A percentile compares a stretch with the other conserved stretches of the same genome.
These are phyloP conservation scores for Taphrina communis DNA, from an alignment of 1,139 yeast genomes.

Conservation along the genomic window DNA sequence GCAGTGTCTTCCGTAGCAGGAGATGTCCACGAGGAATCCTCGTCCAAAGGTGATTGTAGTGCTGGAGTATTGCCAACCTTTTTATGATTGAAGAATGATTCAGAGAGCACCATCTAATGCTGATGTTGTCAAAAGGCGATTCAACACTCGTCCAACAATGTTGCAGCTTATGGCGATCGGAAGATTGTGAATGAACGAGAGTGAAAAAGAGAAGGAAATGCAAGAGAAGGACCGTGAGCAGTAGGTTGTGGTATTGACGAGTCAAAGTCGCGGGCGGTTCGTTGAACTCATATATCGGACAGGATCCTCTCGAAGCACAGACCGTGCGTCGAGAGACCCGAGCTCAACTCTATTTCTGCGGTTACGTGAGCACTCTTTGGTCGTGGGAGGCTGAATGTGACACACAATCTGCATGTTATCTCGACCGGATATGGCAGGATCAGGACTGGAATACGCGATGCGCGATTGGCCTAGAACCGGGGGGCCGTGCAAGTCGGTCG, in stretches of 20 bases:
- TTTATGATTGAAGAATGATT: not conserved
- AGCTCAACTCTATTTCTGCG: not conserved
- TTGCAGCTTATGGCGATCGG: no score
- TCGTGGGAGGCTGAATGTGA: slow-evolving; percentile 1
- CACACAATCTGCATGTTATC: slow-evolving; percentile 14
- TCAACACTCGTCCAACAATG: no score
- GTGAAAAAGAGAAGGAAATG: not conserved
- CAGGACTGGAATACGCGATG: slow-evolving; percentile 5
- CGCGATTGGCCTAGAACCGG: slow-evolving; percentile 16
- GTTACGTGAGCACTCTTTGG: slow-evolving; percentile 17
- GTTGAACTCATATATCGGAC: slow-evolving; percentile 1
- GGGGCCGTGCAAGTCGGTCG: not conserved
- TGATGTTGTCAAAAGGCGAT: no score
- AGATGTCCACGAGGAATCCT: slow-evolving; percentile 18
- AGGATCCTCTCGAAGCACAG: not conserved
- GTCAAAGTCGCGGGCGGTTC: not conserved
- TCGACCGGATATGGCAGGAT: slow-evolving; percentile 11
- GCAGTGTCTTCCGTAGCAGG: slow-evolving; percentile 21
- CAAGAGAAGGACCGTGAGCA: not conserved
- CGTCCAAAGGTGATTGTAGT: slow-evolving; percentile 7
- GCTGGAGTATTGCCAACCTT: not conserved
- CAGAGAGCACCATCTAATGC: not conserved
- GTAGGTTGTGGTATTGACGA: no score
- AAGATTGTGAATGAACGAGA: not conserved
- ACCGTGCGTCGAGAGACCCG: not conserved